Percentiles rank a stretch among this genome's conserved stretches.
phyloP scores from a whole-genome alignment of 441 rosid species.

The Cnidoscolus chayamansa region DNA sequence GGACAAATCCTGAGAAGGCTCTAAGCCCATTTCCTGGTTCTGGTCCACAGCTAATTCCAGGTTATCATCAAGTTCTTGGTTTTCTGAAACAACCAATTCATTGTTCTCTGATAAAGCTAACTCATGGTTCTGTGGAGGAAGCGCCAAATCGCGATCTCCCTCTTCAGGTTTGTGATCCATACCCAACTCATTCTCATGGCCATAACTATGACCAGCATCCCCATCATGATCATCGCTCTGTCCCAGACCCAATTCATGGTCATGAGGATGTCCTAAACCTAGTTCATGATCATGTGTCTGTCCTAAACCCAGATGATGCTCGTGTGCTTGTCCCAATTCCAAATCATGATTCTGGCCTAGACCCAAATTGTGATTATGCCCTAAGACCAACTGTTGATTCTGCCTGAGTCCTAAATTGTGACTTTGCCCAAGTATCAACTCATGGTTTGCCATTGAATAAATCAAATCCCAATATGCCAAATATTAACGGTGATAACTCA shows the following conservation, averaged over 20 bases:
- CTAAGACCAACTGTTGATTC: conserved; percentile 63
- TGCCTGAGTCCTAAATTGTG: conserved; percentile 58
- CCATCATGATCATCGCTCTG: conserved; percentile 56
- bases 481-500: conserved; percentile 18
- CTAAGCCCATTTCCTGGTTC: conserved; percentile 57
- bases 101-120: conserved; percentile 53
- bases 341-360: conserved; percentile 61
- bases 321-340: conserved; percentile 63
- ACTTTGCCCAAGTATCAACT: conserved; percentile 66
- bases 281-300: conserved; percentile 62
- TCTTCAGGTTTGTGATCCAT: conserved; percentile 65
- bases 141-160: conserved; percentile 54
- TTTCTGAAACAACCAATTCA: conserved; percentile 60
- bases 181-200: conserved; percentile 53
- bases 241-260: conserved; percentile 61
- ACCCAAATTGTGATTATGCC: conserved; percentile 61
- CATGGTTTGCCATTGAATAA: conserved; percentile 74
- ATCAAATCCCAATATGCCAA: conserved; percentile 19
- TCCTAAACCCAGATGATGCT: conserved; percentile 59
- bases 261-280: conserved; percentile 63
- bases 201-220: conserved; percentile 51
- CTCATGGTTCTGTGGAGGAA: conserved; percentile 52
- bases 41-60: conserved; percentile 64
- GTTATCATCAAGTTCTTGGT: conserved; percentile 70
- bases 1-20: conserved; percentile 34